A percentile compares a stretch with the other conserved stretches of the same genome.
Conservation (phyloP, 768 basidiomycete species). For the Tremella yokohamensis region DNA sequence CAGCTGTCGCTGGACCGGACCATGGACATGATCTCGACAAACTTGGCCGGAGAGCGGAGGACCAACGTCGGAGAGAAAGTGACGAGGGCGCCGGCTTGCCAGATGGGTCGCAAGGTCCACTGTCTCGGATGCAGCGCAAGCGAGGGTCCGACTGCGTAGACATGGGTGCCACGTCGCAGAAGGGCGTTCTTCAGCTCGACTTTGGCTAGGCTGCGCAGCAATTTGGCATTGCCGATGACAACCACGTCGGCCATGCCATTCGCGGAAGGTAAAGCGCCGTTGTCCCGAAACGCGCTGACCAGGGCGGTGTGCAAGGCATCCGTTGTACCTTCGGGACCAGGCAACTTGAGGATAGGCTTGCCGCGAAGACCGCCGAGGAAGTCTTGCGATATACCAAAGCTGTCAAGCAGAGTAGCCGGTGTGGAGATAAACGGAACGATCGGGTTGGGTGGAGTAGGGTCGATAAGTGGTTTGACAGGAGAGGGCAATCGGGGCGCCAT, state of each 20-base stretch:
- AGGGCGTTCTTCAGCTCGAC: background rate
- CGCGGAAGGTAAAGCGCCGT: background rate
- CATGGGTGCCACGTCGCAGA: slow-evolving; percentile 9
- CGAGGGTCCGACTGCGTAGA: slow-evolving; percentile 18
- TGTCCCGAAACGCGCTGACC: slow-evolving; percentile 3
- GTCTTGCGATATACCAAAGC: slow-evolving; percentile 10
- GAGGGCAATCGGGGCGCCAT: slow-evolving; percentile 13
- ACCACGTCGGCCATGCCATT: slow-evolving; percentile 8
- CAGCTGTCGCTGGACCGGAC: slow-evolving; percentile 19
- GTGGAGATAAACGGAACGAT: background rate
- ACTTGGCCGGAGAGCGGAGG: slow-evolving; percentile 22
- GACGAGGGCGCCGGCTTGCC: slow-evolving; percentile 30
- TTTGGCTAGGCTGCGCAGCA: slow-evolving; percentile 9
- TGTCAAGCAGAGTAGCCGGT: slow-evolving; percentile 6
- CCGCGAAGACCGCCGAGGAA: slow-evolving; percentile 9
- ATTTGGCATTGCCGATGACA: slow-evolving; percentile 7
- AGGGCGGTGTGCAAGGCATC: slow-evolving; percentile 8
- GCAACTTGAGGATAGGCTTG: slow-evolving; percentile 4
- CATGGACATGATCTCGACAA: slow-evolving; percentile 23
- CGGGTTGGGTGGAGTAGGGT: background rate
- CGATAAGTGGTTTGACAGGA: slow-evolving; percentile 12
- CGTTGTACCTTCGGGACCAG: background rate
- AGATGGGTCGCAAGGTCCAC: slow-evolving; percentile 12
- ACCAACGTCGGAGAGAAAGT: slow-evolving; percentile 39
- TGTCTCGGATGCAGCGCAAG: slow-evolving; percentile 12